Evolutionary conservation across 352 stramenopile genomes (phyloP).

Genomic region (Globisporangium parvum): DNA sequence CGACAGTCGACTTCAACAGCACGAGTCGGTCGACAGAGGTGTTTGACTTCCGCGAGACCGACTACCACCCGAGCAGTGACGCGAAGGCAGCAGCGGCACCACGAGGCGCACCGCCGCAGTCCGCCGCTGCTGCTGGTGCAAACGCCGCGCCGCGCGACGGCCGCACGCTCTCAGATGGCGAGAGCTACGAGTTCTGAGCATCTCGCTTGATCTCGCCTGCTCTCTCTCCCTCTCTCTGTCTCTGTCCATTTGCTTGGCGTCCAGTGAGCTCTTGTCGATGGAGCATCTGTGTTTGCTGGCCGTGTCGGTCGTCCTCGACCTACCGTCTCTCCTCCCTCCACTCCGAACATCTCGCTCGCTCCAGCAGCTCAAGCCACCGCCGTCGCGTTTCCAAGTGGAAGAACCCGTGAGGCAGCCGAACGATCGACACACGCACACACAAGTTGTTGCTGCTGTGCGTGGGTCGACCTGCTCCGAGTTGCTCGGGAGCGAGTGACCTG

Average conservation of each 20-base stretch:
- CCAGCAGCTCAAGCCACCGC: not conserved
- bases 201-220: too few relatives aligned
- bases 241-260: too few relatives aligned
- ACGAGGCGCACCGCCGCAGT: not conserved
- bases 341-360: too few relatives aligned
- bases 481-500: too few relatives aligned
- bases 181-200: slow-evolving; percentile 72
- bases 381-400: not conserved
- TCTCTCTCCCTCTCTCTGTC: too few relatives aligned
- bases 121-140: not conserved
- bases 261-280: too few relatives aligned
- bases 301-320: too few relatives aligned
- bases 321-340: too few relatives aligned
- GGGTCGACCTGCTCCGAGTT: too few relatives aligned
- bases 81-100: not conserved
- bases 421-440: too few relatives aligned
- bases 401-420: not conserved
- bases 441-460: too few relatives aligned
- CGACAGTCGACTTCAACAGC: slow-evolving; percentile 16
- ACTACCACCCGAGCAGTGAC: not conserved
- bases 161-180: slow-evolving; percentile 49
- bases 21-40: slow-evolving; percentile 29
- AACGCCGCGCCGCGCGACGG: slow-evolving; percentile 15
- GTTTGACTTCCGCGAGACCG: slow-evolving; percentile 38
- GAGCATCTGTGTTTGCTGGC: too few relatives aligned